Conservation (phyloP, 805 yeast species). For the Debaryomyces maramus region DNA sequence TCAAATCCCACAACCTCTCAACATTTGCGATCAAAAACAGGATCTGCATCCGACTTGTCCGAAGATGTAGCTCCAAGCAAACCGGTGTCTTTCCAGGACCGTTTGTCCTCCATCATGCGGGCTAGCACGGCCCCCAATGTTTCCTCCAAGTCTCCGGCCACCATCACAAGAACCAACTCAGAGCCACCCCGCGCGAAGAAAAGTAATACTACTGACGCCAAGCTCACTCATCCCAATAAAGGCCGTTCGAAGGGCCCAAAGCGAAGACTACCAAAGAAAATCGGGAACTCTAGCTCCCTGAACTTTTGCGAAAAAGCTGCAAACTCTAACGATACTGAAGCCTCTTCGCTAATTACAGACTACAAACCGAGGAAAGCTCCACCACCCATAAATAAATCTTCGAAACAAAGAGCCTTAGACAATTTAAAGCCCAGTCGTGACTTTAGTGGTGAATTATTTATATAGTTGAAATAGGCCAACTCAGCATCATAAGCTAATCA, state of each 20-base stretch:
- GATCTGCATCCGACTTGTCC: background rate
- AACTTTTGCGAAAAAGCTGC: background rate
- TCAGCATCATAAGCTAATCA: background rate
- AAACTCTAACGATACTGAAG: background rate
- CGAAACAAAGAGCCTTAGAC: conserved; percentile 21
- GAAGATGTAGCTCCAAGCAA: conserved; percentile 6
- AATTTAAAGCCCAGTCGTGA: conserved; percentile 25
- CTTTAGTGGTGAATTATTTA: conserved; percentile 33
- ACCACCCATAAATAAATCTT: conserved; percentile 22
- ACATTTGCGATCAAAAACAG: background rate
- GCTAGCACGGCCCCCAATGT: conserved; percentile 27
- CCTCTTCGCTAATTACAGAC: background rate
- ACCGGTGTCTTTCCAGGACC: conserved; percentile 18
- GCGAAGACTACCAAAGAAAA: conserved; percentile 43
- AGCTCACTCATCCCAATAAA: conserved; percentile 47
- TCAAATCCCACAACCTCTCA: background rate
- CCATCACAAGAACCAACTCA: conserved; percentile 2
- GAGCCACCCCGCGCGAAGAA: conserved; percentile 5
- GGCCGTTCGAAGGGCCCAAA: conserved; percentile 53
- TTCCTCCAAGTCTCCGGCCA: conserved; percentile 2
- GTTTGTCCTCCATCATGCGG: conserved; percentile 27
- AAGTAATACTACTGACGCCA: conserved; percentile 13
- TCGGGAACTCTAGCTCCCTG: conserved; percentile 1
- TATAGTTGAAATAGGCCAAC: conserved; percentile 11
- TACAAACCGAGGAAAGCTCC: conserved; percentile 13